These are phyloP conservation scores for Vanrija sp. DNA, from an alignment of 1,284 basidiomycete genomes.

Conservation along the genomic window DNA sequence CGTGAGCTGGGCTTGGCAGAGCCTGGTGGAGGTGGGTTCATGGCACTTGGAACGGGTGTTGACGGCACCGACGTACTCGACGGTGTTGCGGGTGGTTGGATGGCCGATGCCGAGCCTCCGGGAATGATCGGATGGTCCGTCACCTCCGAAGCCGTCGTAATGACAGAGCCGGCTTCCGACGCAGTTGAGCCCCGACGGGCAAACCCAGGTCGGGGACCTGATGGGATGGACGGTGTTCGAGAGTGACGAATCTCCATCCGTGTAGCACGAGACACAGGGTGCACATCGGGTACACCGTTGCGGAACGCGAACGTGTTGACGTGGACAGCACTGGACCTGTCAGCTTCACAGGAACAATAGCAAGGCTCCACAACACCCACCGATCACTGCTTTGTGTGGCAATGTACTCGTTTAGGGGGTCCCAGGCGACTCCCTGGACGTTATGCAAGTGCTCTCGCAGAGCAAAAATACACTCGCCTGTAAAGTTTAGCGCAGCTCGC, in stretches of 20 bases:
- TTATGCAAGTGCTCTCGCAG: conserved; percentile 77
- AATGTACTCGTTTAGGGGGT: conserved; percentile 88
- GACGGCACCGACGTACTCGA: conserved; percentile 38
- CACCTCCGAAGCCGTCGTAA: conserved; percentile 57
- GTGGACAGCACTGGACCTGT: conserved; percentile 63
- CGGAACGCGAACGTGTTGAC: conserved; percentile 75
- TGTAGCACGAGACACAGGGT: conserved; percentile 51
- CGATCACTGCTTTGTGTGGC: conserved; percentile 92
- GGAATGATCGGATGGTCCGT: conserved; percentile 34
- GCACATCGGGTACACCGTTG: conserved; percentile 74
- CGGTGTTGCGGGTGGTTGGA: conserved; percentile 26
- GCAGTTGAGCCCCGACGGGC: conserved; percentile 66
- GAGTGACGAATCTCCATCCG: conserved; percentile 48
- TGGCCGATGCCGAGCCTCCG: conserved; percentile 50
- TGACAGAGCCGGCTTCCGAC: conserved; percentile 66
- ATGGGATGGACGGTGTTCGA: conserved; percentile 47
- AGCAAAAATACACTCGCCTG: conserved; percentile 45
- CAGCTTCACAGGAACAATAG: conserved; percentile 7
- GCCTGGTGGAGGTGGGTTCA: conserved; percentile 45
- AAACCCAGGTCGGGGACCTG: conserved; percentile 54
- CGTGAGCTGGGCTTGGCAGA: conserved; percentile 57
- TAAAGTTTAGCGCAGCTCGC: conserved; percentile 8
- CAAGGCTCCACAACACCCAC: conserved; percentile 29
- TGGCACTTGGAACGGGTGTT: conserved; percentile 36
- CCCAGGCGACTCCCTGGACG: conserved; percentile 96